A percentile compares a stretch with the other conserved stretches of the same genome.
Evolutionary conservation across 768 basidiomycete species (phyloP).

Genomic region (Trametes maxima): DNA sequence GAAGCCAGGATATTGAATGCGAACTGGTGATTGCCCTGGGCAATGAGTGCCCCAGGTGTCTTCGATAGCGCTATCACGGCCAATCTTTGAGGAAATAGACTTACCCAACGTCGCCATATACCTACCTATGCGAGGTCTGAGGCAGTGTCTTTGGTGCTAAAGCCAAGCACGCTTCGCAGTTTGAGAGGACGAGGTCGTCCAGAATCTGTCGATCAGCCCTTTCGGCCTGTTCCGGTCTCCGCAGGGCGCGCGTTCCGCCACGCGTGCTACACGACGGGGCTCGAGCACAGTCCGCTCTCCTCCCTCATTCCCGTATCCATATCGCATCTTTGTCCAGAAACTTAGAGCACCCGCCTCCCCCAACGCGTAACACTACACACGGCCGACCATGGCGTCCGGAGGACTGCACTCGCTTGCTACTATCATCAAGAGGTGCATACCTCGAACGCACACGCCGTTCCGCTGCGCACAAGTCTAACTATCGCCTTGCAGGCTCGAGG

Average conservation of each 20-base stretch:
- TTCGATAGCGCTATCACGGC: too few relatives aligned
- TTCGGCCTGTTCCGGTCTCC: constrained; percentile 22
- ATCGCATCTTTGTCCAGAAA: constrained; percentile 6
- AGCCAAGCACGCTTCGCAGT: too few relatives aligned
- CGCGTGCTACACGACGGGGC: constrained; percentile 12
- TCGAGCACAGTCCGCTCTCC: not conserved
- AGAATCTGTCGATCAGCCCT: not conserved
- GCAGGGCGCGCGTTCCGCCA: constrained; percentile 10
- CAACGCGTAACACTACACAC: not conserved
- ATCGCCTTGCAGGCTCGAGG: constrained; percentile 67
- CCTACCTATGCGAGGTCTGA: too few relatives aligned
- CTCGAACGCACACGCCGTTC: not conserved
- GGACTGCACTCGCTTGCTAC: constrained; percentile 78
- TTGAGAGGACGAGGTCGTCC: not conserved
- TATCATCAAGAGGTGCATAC: constrained; percentile 72
- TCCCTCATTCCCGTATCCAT: constrained; percentile 1
- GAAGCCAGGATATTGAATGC: too few relatives aligned
- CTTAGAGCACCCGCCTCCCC: not conserved
- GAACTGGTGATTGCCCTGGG: too few relatives aligned
- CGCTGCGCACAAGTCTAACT: not conserved
- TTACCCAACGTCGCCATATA: too few relatives aligned
- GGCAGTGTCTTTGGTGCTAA: too few relatives aligned
- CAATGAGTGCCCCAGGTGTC: too few relatives aligned
- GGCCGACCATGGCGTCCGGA: constrained; percentile 28
- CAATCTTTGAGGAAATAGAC: too few relatives aligned